Conservation (phyloP, 495 filamentous ascomycete genomes). For the Daldinia decipiens region DNA sequence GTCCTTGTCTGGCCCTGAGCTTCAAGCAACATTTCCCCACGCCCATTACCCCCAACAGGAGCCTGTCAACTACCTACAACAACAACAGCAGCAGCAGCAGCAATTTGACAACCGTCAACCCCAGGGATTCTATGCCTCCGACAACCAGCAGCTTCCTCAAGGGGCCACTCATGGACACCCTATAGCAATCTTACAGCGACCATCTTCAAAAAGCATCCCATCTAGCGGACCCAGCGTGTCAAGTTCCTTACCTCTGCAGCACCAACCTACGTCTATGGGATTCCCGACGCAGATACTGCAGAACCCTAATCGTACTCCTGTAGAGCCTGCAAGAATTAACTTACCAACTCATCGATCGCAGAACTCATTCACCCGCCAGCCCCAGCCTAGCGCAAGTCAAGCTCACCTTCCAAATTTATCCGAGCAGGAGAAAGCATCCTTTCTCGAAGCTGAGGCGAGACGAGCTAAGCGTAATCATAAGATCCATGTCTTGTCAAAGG, state of each 20-base stretch:
- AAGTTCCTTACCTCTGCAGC: slow-evolving; percentile 48
- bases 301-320: slow-evolving; percentile 58
- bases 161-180: slow-evolving; percentile 52
- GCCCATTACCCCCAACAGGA: slow-evolving; percentile 45
- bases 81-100: slow-evolving; percentile 37
- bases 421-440: slow-evolving; percentile 80
- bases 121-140: slow-evolving; percentile 39
- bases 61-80: slow-evolving; percentile 23
- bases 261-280: slow-evolving; percentile 57
- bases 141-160: slow-evolving; percentile 42
- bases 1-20: slow-evolving; percentile 48
- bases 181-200: slow-evolving; percentile 59
- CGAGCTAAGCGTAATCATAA: slow-evolving; percentile 98
- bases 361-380: slow-evolving; percentile 51
- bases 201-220: slow-evolving; percentile 51
- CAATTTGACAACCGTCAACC: slow-evolving; percentile 43
- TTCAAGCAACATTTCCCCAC: slow-evolving; percentile 44
- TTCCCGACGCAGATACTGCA: slow-evolving; percentile 68
- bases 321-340: slow-evolving; percentile 50
- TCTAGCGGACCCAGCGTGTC: slow-evolving; percentile 41
- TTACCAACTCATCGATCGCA: slow-evolving; percentile 51
- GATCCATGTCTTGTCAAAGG: slow-evolving; percentile 90
- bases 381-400: slow-evolving; percentile 68
- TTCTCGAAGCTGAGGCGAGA: slow-evolving; percentile 89
- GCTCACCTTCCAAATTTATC: slow-evolving; percentile 80